Evolutionary conservation across 2,329 filamentous ascomycete species (phyloP), one percentile per base, ranked within the genome.

Genomic region (Ilyonectria sp.): DNA sequence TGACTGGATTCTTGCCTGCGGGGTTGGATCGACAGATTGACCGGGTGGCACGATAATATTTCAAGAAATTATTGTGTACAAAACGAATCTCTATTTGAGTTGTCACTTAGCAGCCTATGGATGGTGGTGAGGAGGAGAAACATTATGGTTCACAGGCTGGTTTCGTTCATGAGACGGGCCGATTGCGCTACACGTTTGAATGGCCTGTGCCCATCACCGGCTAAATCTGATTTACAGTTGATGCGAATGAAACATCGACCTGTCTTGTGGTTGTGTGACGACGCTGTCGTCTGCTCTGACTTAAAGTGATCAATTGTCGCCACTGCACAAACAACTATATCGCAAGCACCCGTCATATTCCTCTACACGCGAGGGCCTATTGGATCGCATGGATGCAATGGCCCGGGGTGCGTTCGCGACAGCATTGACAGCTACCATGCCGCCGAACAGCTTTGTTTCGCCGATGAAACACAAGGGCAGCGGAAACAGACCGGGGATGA

Each of bases 351-450:
- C 8, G 15, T 10, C n/a, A 6, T n/a, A 17, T 11, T 31, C 8
- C 15, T 10, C 15, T n/a, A 2, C 5, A 15, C 10, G 17, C 8
- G 26, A 31, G 7, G 31, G n/a, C 47, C 26, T 31, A 50, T 50
- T 26, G 31, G 6, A 50, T 10, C 17, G 8, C 26, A 31, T 11
- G 13, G 15, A 57, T 11, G 37, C 19, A 6, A 40, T 26, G 15
- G n/a, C 6, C 13, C 11, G 8, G 52, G 52, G 47, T 50, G 17
- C n/a, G 47, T 50, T 6, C 29, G 47, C 26, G 29, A 50, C 47
- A 31, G 47, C 47, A 50, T 50, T 50, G 47, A 50, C 47, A 50
- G 10, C 17, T 9, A 31, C 47, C 5, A 50, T 50, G 47, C 26
- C n/a, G 9, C 13, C 3, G 15, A 26, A 13, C 17, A 4, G 47